Evolutionary conservation across 352 stramenopile genomes (phyloP), one percentile per base, ranked within the genome.

Genomic region (Phytophthora quininea): DNA sequence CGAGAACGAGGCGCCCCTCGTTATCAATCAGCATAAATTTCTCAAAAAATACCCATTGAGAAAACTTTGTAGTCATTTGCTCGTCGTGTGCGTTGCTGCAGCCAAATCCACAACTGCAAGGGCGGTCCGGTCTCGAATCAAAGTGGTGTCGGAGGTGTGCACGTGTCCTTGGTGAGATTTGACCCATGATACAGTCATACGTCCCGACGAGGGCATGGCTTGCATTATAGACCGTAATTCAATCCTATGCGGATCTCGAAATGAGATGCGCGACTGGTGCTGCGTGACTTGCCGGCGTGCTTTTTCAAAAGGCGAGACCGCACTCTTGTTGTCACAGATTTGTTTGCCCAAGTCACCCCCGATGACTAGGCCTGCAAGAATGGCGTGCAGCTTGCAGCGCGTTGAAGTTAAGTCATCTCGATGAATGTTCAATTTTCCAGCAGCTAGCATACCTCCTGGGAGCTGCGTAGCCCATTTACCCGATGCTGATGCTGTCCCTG

Each of bases 281-380:
- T 29, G 24, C 37, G 9, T 40, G 1, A 6, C 32, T 38, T 50
- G 4, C 1, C 3, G 12, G 3, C 54, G 24, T 7, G 54, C 54
- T 19, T 51, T 60, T 5, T 30, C 3, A 14, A 56, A 51, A 8
- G 56, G 42, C 3, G 5, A 7, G 6, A 64, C 51, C 10, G 57
- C 27, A 51, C 46, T 52, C 33, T 50, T 40, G 29, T 64, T 64
- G 11, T 64, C 57, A 33, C 57, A 64, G 5, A 64, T 27, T 32
- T 57, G 57, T 6, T 43, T 38, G 11, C 57, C 57, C 6, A 4
- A 14, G 14, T 56, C 46, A 3, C 57, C 47, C 27, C 5, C 24
- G 5, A 43, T 15, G 3, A 33, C 31, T 30, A 52, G 4, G 4
- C 58, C 48, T 7, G 58, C 58, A 8, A 64, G 15, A 1, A 64